Percentiles rank a stretch among this genome's conserved stretches.
phyloP scores from a whole-genome alignment of 768 basidiomycete species.

The Rhodotorula graminis region DNA sequence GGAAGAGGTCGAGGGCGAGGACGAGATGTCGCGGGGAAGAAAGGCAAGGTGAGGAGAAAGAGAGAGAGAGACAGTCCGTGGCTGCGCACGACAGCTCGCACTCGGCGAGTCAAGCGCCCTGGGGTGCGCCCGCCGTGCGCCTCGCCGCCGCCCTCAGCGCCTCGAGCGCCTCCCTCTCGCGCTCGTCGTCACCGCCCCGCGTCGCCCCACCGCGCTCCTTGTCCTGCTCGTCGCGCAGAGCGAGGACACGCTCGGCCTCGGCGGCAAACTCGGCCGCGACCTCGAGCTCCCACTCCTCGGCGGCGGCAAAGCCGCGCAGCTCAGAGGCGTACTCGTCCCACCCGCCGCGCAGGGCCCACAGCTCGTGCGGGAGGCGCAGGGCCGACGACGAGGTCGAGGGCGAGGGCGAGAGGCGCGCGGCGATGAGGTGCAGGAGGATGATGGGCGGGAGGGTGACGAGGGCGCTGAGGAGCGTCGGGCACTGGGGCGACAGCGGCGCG shows the following conservation, averaged over 20 bases:
- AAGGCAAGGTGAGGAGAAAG: neutral
- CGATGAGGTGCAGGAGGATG: conserved; percentile 41
- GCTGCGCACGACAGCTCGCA: neutral
- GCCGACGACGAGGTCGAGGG: neutral
- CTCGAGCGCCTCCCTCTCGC: conserved; percentile 8
- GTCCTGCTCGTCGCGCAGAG: neutral
- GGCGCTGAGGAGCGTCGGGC: conserved; percentile 38
- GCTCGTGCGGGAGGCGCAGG: conserved; percentile 39
- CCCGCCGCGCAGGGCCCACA: conserved; percentile 34
- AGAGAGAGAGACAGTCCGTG: neutral
- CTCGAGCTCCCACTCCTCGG: conserved; percentile 41
- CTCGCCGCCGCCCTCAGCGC: conserved; percentile 11
- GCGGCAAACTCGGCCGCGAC: conserved; percentile 40
- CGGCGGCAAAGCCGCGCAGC: conserved; percentile 40
- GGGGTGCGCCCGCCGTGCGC: neutral
- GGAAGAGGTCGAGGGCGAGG: neutral
- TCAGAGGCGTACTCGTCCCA: conserved; percentile 40
- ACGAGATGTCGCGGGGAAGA: no score
- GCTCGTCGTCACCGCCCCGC: neutral
- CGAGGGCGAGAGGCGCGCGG: conserved; percentile 36
- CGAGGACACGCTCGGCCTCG: conserved; percentile 22
- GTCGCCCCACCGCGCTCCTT: neutral
- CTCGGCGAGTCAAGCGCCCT: neutral
- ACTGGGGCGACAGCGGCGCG: conserved; percentile 13
- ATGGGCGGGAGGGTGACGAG: conserved; percentile 39